These are phyloP conservation scores for Globisporangium paroecandrum DNA, from an alignment of 352 stramenopile species.

Conservation along the genomic window DNA sequence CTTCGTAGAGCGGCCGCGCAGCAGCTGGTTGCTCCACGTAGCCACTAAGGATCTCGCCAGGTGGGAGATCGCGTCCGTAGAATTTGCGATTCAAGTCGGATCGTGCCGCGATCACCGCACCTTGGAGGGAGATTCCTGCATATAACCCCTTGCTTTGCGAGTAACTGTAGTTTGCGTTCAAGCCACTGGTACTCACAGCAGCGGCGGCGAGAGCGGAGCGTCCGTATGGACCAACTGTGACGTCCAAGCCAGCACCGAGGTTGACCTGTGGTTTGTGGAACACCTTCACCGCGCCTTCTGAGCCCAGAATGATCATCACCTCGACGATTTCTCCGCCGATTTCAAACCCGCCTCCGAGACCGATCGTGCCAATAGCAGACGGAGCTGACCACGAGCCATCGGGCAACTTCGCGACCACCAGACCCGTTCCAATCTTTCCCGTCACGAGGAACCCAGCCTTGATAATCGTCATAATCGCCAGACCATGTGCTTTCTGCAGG, in stretches of 20 bases:
- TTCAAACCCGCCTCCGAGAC: conserved; percentile 77
- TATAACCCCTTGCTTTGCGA: conserved; percentile 90
- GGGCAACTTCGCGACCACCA: conserved; percentile 75
- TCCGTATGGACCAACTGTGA: conserved; percentile 87
- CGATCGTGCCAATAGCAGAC: conserved; percentile 86
- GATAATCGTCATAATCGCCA: conserved; percentile 55
- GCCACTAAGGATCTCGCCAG: conserved; percentile 42
- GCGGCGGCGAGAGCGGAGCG: conserved; percentile 68
- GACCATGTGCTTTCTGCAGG: conserved; percentile 45
- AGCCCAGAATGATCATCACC: conserved; percentile 91
- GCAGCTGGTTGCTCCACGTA: conserved; percentile 35
- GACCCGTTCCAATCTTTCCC: conserved; percentile 58
- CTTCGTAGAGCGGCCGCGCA: conserved; percentile 57
- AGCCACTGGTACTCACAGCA: conserved; percentile 42
- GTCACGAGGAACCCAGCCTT: conserved; percentile 55
- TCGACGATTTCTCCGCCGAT: conserved; percentile 89
- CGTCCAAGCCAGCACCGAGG: conserved; percentile 82
- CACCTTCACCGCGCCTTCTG: conserved; percentile 75
- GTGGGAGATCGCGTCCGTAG: conserved; percentile 75
- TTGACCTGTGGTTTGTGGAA: conserved; percentile 82
- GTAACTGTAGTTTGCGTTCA: conserved; percentile 92
- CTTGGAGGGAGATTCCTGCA: conserved; percentile 87
- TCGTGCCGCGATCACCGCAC: conserved; percentile 80
- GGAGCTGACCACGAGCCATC: conserved; percentile 82
- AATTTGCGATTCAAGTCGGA: conserved; percentile 90